Evolutionary conservation across 805 yeast species (phyloP).

Genomic region (Ogataea parapolymorpha): DNA sequence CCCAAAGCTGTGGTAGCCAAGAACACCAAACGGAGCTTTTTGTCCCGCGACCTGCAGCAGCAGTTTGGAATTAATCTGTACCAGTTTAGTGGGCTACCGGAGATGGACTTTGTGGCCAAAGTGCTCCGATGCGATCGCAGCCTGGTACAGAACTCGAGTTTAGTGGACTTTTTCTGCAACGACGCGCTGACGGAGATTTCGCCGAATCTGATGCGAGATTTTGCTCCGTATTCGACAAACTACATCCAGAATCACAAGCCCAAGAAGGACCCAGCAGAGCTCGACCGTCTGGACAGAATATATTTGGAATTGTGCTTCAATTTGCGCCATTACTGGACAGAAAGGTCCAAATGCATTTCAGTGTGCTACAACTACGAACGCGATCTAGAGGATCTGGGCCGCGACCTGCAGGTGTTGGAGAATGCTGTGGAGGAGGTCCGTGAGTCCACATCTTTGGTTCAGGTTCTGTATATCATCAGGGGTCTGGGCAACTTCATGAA

Average conservation of each 20-base stretch:
- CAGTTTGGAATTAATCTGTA: slow-evolving; percentile 80
- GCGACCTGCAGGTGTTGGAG: slow-evolving; percentile 55
- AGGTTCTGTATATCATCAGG: slow-evolving; percentile 61
- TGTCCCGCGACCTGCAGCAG: slow-evolving; percentile 71
- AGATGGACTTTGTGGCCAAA: slow-evolving; percentile 50
- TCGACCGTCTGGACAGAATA: slow-evolving; percentile 69
- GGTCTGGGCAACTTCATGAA: slow-evolving; percentile 81
- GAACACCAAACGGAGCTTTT: slow-evolving; percentile 48
- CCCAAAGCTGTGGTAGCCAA: slow-evolving; percentile 37
- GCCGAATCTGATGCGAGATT: slow-evolving; percentile 49
- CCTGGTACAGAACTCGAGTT: slow-evolving; percentile 50
- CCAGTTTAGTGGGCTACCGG: slow-evolving; percentile 50
- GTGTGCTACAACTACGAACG: slow-evolving; percentile 55
- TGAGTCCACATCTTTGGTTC: slow-evolving; percentile 51
- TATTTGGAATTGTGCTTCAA: slow-evolving; percentile 67
- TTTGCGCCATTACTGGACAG: slow-evolving; percentile 67
- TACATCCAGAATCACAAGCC: slow-evolving; percentile 40
- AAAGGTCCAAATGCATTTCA: slow-evolving; percentile 61
- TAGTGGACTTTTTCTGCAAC: slow-evolving; percentile 66
- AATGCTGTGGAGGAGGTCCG: slow-evolving; percentile 53
- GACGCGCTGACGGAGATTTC: slow-evolving; percentile 63
- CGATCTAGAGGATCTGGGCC: slow-evolving; percentile 60
- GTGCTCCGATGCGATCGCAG: slow-evolving; percentile 60
- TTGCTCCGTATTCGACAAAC: slow-evolving; percentile 63
- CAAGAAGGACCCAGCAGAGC: slow-evolving; percentile 51